These are phyloP conservation scores for Erodium chrysanthum DNA, from an alignment of 441 rosid genomes.

Conservation along the genomic window DNA sequence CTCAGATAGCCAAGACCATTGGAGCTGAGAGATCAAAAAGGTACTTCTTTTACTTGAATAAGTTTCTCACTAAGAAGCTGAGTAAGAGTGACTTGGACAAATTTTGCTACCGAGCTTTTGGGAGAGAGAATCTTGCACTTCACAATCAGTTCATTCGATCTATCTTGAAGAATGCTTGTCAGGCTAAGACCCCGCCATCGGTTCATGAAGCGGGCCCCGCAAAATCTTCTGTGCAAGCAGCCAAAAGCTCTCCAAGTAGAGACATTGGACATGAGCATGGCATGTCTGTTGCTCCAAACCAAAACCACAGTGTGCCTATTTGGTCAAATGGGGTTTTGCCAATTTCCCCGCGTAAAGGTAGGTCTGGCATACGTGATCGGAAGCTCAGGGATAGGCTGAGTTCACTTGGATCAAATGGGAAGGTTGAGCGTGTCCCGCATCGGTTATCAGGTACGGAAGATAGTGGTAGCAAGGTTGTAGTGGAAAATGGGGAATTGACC, in stretches of 20 bases:
- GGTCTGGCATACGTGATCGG: slow-evolving; percentile 53
- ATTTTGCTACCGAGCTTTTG: slow-evolving; percentile 56
- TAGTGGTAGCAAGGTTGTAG: slow-evolving; percentile 26
- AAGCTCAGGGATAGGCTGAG: slow-evolving; percentile 66
- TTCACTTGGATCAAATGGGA: slow-evolving; percentile 72
- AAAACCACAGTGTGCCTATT: slow-evolving; percentile 37
- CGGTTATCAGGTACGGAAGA: slow-evolving; percentile 35
- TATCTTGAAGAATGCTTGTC: slow-evolving; percentile 66
- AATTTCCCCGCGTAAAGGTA: slow-evolving; percentile 48
- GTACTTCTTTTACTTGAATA: slow-evolving; percentile 58
- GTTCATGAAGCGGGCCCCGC: slow-evolving; percentile 33
- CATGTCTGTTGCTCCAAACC: slow-evolving; percentile 39
- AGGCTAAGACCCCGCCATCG: slow-evolving; percentile 53
- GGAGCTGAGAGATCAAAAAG: slow-evolving; percentile 67
- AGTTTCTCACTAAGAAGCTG: slow-evolving; percentile 65
- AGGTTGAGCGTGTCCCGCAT: slow-evolving; percentile 43
- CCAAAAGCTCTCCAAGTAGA: slow-evolving; percentile 33
- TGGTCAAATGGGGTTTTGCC: slow-evolving; percentile 75
- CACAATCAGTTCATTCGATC: slow-evolving; percentile 71
- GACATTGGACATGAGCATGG: slow-evolving; percentile 54
- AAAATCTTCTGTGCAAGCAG: slow-evolving; percentile 33
- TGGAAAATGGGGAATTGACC: slow-evolving; percentile 57
- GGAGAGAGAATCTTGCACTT: slow-evolving; percentile 74
- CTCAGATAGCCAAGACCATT: slow-evolving; percentile 60
- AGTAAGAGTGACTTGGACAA: slow-evolving; percentile 71